Percentiles rank a stretch among this genome's conserved stretches.
Conservation (phyloP, 257 asterid species). For the Anisodus acutangulus region DNA sequence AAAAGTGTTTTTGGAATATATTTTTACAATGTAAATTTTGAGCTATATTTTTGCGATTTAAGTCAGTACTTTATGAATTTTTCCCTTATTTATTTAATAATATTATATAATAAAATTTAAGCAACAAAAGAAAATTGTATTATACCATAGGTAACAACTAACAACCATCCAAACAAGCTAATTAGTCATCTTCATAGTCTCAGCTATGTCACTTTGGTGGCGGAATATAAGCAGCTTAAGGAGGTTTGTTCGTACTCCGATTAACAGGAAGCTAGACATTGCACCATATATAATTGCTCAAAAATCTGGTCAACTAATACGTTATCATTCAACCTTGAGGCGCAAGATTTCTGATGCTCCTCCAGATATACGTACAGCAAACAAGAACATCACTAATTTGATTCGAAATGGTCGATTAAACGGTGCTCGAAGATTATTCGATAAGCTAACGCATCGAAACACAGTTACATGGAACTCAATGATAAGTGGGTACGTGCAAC, state of each 20-base stretch:
- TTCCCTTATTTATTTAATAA: too few relatives aligned
- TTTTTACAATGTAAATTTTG: too few relatives aligned
- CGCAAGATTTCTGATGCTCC: background rate
- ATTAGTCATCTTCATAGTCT: background rate
- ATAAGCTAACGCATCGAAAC: slow-evolving; percentile 48
- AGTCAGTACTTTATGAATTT: too few relatives aligned
- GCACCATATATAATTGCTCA: background rate
- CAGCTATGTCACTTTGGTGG: slow-evolving; percentile 8
- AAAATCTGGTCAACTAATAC: background rate
- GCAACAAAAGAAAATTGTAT: background rate
- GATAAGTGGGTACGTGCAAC: slow-evolving; percentile 64
- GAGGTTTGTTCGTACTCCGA: background rate
- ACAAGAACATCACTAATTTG: slow-evolving; percentile 56
- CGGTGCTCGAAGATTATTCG: slow-evolving; percentile 67
- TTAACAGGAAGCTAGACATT: background rate
- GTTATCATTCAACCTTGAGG: background rate
- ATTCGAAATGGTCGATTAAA: slow-evolving; percentile 55
- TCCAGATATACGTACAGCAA: slow-evolving; percentile 42
- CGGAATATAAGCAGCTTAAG: background rate
- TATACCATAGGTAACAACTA: too few relatives aligned
- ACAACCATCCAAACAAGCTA: too few relatives aligned
- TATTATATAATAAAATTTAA: too few relatives aligned
- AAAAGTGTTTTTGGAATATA: too few relatives aligned
- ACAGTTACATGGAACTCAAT: slow-evolving; percentile 84
- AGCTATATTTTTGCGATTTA: too few relatives aligned